phyloP scores from a whole-genome alignment of 768 basidiomycete genomes.

The Tulasnella sp. region DNA sequence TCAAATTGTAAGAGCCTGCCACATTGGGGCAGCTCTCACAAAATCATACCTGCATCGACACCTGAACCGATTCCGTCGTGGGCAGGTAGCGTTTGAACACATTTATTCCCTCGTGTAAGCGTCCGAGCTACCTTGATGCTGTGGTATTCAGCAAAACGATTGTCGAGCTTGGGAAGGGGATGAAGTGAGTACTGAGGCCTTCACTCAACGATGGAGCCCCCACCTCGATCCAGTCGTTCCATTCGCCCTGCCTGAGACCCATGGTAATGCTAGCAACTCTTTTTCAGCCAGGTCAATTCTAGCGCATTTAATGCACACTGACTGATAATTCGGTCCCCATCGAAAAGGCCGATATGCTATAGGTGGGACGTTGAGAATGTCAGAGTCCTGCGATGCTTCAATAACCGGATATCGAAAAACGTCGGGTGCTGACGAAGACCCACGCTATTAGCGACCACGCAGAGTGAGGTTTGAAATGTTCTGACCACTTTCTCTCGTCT shows the following conservation, averaged over 20 bases:
- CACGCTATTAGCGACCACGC: background rate
- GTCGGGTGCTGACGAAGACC: background rate
- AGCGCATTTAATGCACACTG: background rate
- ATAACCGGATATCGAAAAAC: constrained; percentile 23
- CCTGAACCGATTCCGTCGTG: constrained; percentile 41
- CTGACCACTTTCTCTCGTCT: background rate
- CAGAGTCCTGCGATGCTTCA: constrained; percentile 15
- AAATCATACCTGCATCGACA: constrained; percentile 35
- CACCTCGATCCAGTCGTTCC: constrained; percentile 71
- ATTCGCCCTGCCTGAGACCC: constrained; percentile 63
- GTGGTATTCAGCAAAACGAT: constrained; percentile 52
- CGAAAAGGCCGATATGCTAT: constrained; percentile 33
- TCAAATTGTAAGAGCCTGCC: background rate
- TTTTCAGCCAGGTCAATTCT: background rate
- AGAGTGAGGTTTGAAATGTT: background rate
- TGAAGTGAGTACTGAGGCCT: background rate
- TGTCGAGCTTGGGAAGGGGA: constrained; percentile 48
- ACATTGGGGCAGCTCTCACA: background rate
- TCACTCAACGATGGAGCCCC: background rate
- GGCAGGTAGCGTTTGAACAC: constrained; percentile 47
- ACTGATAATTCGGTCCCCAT: constrained; percentile 29
- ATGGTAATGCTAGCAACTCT: constrained; percentile 52
- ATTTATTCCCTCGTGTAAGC: constrained; percentile 46
- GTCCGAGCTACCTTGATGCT: constrained; percentile 50
- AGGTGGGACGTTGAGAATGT: constrained; percentile 29